Conservation (phyloP, 257 asterid species). For the Fraxinus americana region DNA sequence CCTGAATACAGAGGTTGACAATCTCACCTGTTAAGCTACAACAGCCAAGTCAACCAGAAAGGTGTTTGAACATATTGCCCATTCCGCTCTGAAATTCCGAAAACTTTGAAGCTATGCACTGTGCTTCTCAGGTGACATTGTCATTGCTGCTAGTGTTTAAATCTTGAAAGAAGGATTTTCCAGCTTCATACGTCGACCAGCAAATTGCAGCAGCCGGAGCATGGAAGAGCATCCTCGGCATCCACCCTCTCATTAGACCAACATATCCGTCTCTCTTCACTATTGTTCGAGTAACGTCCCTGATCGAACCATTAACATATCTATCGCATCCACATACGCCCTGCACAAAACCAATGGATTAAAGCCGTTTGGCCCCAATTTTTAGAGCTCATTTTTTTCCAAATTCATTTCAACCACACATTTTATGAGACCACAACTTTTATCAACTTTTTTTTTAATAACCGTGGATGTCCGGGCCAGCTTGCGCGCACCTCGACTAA, state of each 20-base stretch:
- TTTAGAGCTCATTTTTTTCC: no score
- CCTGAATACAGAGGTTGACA: constrained; percentile 19
- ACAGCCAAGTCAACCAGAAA: constrained; percentile 13
- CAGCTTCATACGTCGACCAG: constrained; percentile 98
- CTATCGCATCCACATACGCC: constrained; percentile 98
- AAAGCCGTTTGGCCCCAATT: not conserved
- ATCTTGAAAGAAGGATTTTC: constrained; percentile 77
- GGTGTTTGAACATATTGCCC: constrained; percentile 12
- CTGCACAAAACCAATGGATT: constrained; percentile 41
- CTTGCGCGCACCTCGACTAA: no score
- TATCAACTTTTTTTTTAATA: no score
- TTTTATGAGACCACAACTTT: no score
- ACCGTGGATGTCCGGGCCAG: no score
- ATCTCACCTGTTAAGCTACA: constrained; percentile 20
- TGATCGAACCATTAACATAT: constrained; percentile 66
- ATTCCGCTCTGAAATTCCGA: constrained; percentile 20
- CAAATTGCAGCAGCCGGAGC: constrained; percentile 99
- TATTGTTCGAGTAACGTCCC: constrained; percentile 70
- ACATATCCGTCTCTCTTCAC: constrained; percentile 83
- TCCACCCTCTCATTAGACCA: constrained; percentile 95
- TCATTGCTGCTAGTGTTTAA: constrained; percentile 31
- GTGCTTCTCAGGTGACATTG: constrained; percentile 37
- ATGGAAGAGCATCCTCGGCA: constrained; percentile 97
- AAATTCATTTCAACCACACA: no score
- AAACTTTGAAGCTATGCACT: constrained; percentile 13